Conservation (phyloP, 495 filamentous ascomycete species). For the Aspergillus baeticus region DNA sequence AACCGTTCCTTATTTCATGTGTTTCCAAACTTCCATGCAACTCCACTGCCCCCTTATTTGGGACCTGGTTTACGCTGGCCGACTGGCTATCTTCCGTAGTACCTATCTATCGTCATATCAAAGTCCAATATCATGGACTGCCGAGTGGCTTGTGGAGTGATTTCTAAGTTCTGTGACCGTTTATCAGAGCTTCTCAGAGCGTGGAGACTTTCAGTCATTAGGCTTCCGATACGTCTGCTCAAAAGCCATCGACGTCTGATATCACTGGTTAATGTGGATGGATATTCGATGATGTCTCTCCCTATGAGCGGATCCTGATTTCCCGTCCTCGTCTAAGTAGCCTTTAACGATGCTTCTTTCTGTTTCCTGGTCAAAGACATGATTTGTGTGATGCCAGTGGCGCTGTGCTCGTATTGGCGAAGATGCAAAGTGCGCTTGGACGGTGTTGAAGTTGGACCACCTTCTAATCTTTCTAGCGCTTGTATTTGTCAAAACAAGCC, state of each 20-base stretch:
- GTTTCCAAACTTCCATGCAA: neutral
- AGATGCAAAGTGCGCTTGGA: neutral
- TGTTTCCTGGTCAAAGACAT: neutral
- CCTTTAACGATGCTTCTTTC: neutral
- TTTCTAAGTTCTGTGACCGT: neutral
- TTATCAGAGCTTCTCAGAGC: neutral
- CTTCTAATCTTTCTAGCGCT: neutral
- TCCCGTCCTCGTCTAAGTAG: neutral
- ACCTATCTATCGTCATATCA: neutral
- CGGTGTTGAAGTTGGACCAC: neutral
- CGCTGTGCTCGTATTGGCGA: neutral
- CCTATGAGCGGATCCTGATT: slow-evolving; percentile 1
- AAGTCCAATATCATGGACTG: no score
- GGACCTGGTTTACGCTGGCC: neutral
- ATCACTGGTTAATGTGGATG: neutral
- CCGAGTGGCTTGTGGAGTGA: no score
- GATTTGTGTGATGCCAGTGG: neutral
- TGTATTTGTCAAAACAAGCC: neutral
- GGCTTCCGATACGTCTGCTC: neutral
- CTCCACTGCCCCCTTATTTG: neutral
- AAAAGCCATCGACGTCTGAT: neutral
- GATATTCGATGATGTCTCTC: slow-evolving; percentile 1
- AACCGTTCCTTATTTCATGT: neutral
- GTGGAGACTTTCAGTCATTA: neutral
- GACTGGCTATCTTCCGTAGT: neutral